These are phyloP conservation scores for Metschnikowia aberdeeniae DNA, from an alignment of 805 yeast species.

Conservation along the genomic window DNA sequence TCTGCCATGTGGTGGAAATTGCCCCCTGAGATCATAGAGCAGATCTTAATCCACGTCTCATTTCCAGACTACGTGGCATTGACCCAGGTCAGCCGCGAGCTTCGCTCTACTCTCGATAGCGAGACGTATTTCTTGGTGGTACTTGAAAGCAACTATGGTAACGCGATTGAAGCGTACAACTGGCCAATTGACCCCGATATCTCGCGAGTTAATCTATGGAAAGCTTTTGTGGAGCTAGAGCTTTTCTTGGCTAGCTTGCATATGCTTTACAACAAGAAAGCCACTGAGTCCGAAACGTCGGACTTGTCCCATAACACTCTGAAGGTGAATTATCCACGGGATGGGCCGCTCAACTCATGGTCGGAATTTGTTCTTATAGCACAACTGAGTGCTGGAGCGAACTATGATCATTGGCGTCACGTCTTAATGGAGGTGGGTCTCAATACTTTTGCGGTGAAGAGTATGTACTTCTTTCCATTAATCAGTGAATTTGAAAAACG, in stretches of 20 bases:
- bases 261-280: not conserved
- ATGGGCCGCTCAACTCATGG: not conserved
- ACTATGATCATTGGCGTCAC: not conserved
- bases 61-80: constrained; percentile 14
- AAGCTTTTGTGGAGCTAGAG: not conserved
- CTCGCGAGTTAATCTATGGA: not conserved
- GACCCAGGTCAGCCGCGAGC: constrained; percentile 8
- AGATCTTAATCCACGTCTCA: constrained; percentile 7
- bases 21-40: constrained; percentile 13
- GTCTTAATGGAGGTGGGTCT: constrained; percentile 1
- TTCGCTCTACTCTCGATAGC: constrained; percentile 10
- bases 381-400: not conserved
- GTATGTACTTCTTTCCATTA: constrained; percentile 5
- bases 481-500: not conserved
- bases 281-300: too few relatives aligned
- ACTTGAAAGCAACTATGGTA: constrained; percentile 7
- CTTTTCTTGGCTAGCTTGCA: not conserved
- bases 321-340: too few relatives aligned
- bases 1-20: constrained; percentile 15
- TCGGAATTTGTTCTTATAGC: not conserved
- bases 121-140: constrained; percentile 6
- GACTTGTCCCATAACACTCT: too few relatives aligned
- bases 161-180: constrained; percentile 5
- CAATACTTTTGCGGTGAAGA: constrained; percentile 3
- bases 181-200: constrained; percentile 5